Evolutionary conservation across 2,329 filamentous ascomycete species (phyloP).

Genomic region (Fusarium papillatum): DNA sequence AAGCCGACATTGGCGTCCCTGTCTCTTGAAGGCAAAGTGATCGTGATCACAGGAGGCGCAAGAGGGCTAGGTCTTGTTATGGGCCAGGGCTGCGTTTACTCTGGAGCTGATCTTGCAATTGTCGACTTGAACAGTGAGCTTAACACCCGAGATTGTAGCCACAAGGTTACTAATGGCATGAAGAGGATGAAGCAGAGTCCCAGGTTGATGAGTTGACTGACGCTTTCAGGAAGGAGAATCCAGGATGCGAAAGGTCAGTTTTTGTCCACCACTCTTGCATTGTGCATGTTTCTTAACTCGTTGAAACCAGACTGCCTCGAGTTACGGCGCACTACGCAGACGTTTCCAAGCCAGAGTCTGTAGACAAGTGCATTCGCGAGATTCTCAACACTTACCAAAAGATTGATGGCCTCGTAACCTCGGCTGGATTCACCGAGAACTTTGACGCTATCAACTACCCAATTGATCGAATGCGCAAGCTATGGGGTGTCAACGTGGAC

Average conservation of each 20-base stretch:
- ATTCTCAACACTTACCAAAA: constrained; percentile 72
- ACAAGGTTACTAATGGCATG: constrained; percentile 7
- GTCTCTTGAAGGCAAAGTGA: constrained; percentile 86
- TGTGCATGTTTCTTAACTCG: not conserved
- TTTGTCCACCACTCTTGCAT: rapidly evolving
- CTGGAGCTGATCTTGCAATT: constrained; percentile 89
- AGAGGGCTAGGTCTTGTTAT: constrained; percentile 92
- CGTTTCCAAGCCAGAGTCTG: constrained; percentile 85
- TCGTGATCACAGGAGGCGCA: constrained; percentile 90
- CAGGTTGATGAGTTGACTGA: constrained; percentile 81
- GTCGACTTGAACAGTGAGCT: constrained; percentile 90
- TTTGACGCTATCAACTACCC: constrained; percentile 92
- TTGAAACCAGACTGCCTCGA: constrained; percentile 71
- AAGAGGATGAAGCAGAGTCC: constrained; percentile 85
- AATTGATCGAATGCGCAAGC: constrained; percentile 89
- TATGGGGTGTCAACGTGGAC: constrained; percentile 93
- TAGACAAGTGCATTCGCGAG: constrained; percentile 78
- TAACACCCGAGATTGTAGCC: not conserved
- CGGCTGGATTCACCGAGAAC: constrained; percentile 95
- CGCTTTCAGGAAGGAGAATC: constrained; percentile 83
- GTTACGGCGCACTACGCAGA: constrained; percentile 93
- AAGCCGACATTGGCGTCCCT: constrained; percentile 88
- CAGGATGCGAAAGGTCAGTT: constrained; percentile 74
- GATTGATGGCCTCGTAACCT: constrained; percentile 95
- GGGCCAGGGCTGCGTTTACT: constrained; percentile 90